These are phyloP conservation scores for Suillus occidentalis DNA, from an alignment of 768 basidiomycete genomes.

Conservation along the genomic window DNA sequence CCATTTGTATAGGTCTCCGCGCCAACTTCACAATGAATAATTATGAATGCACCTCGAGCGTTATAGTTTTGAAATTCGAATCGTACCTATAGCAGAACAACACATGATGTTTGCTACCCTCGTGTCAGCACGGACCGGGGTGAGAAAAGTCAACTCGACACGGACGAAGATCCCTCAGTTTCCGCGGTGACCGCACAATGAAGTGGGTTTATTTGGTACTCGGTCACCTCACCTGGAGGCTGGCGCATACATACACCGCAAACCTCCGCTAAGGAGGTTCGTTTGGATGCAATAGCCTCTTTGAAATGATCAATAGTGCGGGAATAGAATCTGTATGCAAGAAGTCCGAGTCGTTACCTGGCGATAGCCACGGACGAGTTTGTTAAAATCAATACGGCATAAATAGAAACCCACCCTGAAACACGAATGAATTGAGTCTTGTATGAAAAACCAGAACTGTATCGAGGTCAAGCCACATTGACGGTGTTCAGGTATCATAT, in stretches of 20 bases:
- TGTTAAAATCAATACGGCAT: not conserved
- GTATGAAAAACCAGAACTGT: not conserved
- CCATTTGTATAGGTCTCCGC: not conserved
- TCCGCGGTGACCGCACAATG: not conserved
- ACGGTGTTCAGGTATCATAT: not conserved
- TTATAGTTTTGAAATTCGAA: not conserved
- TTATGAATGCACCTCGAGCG: not conserved
- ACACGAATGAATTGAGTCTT: not conserved
- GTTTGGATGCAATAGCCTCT: not conserved
- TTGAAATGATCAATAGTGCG: not conserved
- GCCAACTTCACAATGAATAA: not conserved
- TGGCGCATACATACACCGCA: not conserved
- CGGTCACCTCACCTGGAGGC: not conserved
- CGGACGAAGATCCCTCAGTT: not conserved
- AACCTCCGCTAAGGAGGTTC: not conserved
- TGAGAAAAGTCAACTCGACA: not conserved
- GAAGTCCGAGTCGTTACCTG: not conserved
- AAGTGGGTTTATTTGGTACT: not conserved
- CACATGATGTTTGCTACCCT: not conserved
- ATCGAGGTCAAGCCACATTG: not conserved
- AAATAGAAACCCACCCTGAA: not conserved
- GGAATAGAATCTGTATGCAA: not conserved
- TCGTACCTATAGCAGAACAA: not conserved
- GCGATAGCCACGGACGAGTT: not conserved
- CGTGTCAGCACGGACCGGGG: not conserved